These are phyloP conservation scores for Ambrosia artemisiifolia DNA, from an alignment of 129 eudicot genomes.

Conservation along the genomic window DNA sequence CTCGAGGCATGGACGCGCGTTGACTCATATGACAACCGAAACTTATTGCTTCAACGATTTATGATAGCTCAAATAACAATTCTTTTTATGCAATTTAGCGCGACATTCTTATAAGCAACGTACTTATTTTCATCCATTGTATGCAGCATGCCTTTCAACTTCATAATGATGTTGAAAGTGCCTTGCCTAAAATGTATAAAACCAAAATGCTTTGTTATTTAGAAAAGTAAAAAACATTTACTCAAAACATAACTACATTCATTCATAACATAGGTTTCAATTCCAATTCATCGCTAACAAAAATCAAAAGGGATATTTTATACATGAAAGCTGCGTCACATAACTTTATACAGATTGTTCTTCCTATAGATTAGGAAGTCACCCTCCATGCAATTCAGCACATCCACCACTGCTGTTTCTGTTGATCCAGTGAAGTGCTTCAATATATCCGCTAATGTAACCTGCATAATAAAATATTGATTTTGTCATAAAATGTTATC, in stretches of 20 bases:
- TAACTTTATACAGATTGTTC: conserved; percentile 52
- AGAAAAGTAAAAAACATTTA: background rate
- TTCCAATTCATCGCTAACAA: background rate
- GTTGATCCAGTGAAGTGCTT: conserved; percentile 59
- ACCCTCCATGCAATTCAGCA: conserved; percentile 57
- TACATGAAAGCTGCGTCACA: conserved; percentile 29
- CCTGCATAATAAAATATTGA: conserved; percentile 44
- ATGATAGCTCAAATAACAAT: no score
- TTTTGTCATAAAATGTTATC: background rate
- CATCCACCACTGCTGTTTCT: conserved; percentile 39
- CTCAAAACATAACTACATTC: background rate
- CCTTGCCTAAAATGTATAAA: background rate
- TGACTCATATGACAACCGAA: no score
- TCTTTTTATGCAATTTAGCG: no score
- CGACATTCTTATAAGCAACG: no score
- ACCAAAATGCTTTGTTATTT: background rate
- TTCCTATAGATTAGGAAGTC: conserved; percentile 68
- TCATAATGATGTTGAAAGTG: no score
- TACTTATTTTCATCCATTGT: no score
- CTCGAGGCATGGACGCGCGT: no score
- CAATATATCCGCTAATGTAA: conserved; percentile 45
- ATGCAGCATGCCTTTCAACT: no score
- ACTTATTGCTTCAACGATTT: no score
- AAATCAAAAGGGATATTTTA: no score
- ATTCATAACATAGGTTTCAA: background rate